These are phyloP conservation scores for Skeletonema grethae DNA, from an alignment of 108 stramenopile species.

Conservation along the genomic window DNA sequence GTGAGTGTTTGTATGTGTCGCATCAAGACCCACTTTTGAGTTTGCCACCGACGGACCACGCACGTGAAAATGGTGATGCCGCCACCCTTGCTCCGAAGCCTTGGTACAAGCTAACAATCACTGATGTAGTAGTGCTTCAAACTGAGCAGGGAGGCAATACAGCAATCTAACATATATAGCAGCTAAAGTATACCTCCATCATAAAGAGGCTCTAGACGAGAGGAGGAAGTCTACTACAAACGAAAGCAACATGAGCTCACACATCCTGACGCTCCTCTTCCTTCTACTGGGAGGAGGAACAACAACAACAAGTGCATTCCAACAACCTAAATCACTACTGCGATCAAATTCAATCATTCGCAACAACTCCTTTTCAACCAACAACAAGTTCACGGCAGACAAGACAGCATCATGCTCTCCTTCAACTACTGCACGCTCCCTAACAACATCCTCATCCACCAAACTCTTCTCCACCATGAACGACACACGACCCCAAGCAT, in stretches of 20 bases:
- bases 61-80: no score
- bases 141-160: no score
- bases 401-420: neutral
- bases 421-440: neutral
- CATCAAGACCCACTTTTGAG: no score
- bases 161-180: neutral
- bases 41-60: no score
- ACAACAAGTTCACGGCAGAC: neutral
- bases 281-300: neutral
- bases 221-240: neutral
- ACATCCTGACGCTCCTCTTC: neutral
- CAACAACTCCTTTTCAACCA: neutral
- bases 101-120: no score
- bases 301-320: neutral
- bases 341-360: neutral
- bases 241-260: neutral
- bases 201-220: no score
- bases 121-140: no score
- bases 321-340: neutral
- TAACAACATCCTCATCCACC: neutral
- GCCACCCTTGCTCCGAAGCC: no score
- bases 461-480: neutral
- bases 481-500: constrained; percentile 54
- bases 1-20: no score
- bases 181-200: neutral